Conservation (phyloP, 495 filamentous ascomycete species). For the Mycothermus thermophilus region DNA sequence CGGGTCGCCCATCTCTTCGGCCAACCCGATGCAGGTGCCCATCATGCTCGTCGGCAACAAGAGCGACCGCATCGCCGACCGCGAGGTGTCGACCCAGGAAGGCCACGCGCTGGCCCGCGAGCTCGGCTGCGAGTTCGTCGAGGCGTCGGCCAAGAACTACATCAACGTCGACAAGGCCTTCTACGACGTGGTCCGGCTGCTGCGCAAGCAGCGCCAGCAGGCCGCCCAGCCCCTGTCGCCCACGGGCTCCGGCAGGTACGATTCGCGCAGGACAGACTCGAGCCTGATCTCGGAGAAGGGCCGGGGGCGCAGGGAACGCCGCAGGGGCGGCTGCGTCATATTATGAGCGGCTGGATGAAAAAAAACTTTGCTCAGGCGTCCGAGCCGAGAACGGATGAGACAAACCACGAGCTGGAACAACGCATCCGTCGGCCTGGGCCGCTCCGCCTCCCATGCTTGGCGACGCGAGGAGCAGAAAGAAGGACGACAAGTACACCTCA, state of each 20-base stretch:
- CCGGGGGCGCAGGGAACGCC: conserved; percentile 15
- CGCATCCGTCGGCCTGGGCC: too few relatives aligned
- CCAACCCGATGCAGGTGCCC: conserved; percentile 53
- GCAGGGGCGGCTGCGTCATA: conserved; percentile 18
- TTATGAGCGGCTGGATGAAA: conserved; percentile 17
- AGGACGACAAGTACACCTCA: too few relatives aligned
- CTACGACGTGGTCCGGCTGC: conserved; percentile 87
- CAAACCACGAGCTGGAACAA: too few relatives aligned
- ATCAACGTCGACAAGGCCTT: conserved; percentile 99
- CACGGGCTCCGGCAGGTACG: conserved; percentile 19
- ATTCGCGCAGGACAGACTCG: conserved; percentile 11
- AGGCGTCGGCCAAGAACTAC: conserved; percentile 98
- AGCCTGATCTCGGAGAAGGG: conserved; percentile 12
- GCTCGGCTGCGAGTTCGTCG: conserved; percentile 91
- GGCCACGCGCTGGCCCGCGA: conserved; percentile 83
- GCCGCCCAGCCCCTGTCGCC: conserved; percentile 27
- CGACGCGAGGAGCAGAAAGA: too few relatives aligned
- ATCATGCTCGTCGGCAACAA: conserved; percentile 99
- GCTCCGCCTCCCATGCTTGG: too few relatives aligned
- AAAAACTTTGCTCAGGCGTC: neutral
- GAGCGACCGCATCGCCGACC: conserved; percentile 87
- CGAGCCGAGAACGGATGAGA: too few relatives aligned
- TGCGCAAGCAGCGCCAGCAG: conserved; percentile 65
- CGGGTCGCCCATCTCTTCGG: conserved; percentile 41
- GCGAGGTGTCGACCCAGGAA: conserved; percentile 93